Evolutionary conservation across 495 filamentous ascomycete species (phyloP), one percentile per base, ranked within the genome.

Genomic region (Bacidia rubella): DNA sequence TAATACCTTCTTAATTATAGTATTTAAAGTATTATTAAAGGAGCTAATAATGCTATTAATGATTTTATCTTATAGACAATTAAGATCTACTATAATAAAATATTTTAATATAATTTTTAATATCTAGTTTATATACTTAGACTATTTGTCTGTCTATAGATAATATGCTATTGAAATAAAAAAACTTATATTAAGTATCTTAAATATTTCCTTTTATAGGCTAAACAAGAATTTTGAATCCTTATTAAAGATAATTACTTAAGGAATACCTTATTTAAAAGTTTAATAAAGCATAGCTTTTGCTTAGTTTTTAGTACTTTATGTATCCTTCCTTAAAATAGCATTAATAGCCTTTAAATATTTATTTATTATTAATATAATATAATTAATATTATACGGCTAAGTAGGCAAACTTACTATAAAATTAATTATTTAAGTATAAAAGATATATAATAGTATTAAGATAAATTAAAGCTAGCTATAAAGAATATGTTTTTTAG

Each of bases 301-400:
- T n/a, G 32, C 32, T 39, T 39, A 39, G n/a, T 39, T n/a, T 15
- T 47, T 39, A 39, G 9, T 39, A 10, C 9, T 10, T 39, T 39
- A 39, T 10, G n/a, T 39, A 39, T 39, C n/a, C n/a, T 39, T 21
- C n/a, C n/a, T 39, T 10, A 39, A 39, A 39, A 39, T 39, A 39
- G n/a, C 9, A 10, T 39, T 39, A 39, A 40, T 11, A 21, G 48
- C 3, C 17, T 25, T 47, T 19, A 51, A 49, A n/a, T 25, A 38
- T 54, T 25, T 29, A 20, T 50, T 23, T 49, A 26, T 49, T 25
- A 27, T 27, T 50, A 54, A 49, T 23, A 40, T 26, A 50, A 46
- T 17, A 44, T 48, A 26, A 46, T 54, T 50, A 29, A 54, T 2
- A 4, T 27, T 40, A 11, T n/a, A 25, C 48, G 48, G 29, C 9